Conservation (phyloP, 805 yeast genomes). For the Saccharomycopsis lassenensis region DNA sequence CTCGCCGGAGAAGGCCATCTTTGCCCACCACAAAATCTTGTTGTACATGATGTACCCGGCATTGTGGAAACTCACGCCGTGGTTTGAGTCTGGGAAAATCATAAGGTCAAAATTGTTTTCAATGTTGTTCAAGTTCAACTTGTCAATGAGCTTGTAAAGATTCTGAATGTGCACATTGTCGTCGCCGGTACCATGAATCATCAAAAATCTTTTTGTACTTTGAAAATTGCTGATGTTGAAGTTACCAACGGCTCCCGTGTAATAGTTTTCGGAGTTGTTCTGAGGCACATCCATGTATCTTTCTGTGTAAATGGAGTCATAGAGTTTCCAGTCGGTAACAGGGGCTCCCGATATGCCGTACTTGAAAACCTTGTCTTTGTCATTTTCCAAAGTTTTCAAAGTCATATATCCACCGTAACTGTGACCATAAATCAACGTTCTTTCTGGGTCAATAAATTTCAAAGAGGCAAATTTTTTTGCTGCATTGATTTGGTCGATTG, state of each 20-base stretch:
- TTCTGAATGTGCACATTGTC: conserved; percentile 78
- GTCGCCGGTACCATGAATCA: conserved; percentile 80
- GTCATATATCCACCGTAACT: conserved; percentile 78
- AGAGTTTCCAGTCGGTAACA: conserved; percentile 66
- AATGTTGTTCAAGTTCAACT: conserved; percentile 39
- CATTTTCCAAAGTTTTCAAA: conserved; percentile 61
- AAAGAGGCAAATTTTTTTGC: conserved; percentile 57
- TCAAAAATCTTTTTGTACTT: conserved; percentile 41
- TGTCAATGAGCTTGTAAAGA: conserved; percentile 49
- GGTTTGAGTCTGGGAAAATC: conserved; percentile 77
- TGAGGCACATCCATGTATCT: conserved; percentile 55
- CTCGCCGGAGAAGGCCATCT: conserved; percentile 44
- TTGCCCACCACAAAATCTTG: conserved; percentile 54
- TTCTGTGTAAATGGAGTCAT: conserved; percentile 74
- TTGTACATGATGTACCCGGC: conserved; percentile 63
- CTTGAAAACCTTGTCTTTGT: conserved; percentile 49
- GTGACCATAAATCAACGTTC: conserved; percentile 80
- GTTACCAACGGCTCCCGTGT: conserved; percentile 33
- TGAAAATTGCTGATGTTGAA: conserved; percentile 28
- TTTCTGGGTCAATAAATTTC: conserved; percentile 38
- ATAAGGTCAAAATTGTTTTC: conserved; percentile 68
- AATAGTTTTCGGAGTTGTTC: conserved; percentile 39
- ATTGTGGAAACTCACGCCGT: conserved; percentile 60
- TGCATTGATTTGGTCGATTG: conserved; percentile 76
- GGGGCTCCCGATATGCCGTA: conserved; percentile 82